Evolutionary conservation across 2,329 filamentous ascomycete species (phyloP), one percentile per base, ranked within the genome.

Genomic region (Lecanicillium sp.): DNA sequence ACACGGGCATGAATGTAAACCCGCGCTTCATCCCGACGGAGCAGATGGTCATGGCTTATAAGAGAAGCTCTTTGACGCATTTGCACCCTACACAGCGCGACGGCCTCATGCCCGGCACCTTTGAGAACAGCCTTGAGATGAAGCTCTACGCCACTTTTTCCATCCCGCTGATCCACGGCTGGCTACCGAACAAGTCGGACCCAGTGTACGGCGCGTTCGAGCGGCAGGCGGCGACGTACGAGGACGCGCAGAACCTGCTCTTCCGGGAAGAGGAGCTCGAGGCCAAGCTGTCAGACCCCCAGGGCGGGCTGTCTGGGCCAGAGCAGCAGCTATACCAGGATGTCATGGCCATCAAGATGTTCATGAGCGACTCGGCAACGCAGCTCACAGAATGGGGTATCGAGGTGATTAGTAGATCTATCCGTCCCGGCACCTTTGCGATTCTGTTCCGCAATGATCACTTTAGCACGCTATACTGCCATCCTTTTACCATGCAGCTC

Each of bases 1-100:
- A 96, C 57, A 97, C 90, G 0, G 93, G 93, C 30, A 95, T 98
- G 87, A 98, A 97, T 59, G 91, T 97, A 49, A 98, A 98, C 55
- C 93, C 93, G 2, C 81, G 86, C 17, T 93, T 95, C 54, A 76
- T 94, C 7, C 77, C 87, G 2, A 75, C 71, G 0, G 61, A 67
- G 7, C 70, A 76, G 12, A 64, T 72, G 17, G 60, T 70, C 24
- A 65, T 58, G 47, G 71, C 73, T 2, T 72, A 74, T 38, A 74
- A 72, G 60, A 72, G 68, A 43, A 79, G 69, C 3, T 76, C 75
- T 0, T 67, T 79, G 27, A 74, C 72, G 1, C 72, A 81, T 53
- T 58, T 78, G 2, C 69, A 77, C 52, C 72, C 75, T 1, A 66
- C 68, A 0, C 71, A 77, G 41, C 67, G 74, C n/a, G 70, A 67